Conservation (phyloP, 2,329 filamentous ascomycete genomes). For the Conoideocrella luteorostrata region DNA sequence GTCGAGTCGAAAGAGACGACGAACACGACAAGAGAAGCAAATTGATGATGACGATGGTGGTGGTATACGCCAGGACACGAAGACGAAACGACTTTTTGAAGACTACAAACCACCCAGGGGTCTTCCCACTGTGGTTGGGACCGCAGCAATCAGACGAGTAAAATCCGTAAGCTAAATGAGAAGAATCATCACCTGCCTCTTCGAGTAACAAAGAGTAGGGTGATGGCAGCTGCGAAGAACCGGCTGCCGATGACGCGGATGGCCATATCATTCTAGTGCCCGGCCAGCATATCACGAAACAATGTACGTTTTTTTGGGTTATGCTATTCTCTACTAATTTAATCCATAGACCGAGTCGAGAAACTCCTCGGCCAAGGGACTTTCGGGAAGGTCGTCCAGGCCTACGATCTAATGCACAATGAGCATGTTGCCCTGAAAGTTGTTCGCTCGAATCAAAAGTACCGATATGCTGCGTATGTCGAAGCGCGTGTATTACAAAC, state of each 20-base stretch:
- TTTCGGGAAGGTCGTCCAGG: constrained; percentile 96
- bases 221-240: constrained; percentile 11
- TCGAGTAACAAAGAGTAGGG: neutral
- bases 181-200: constrained; percentile 11
- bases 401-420: constrained; percentile 69
- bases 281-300: constrained; percentile 76
- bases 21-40: too few relatives aligned
- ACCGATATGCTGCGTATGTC: constrained; percentile 91
- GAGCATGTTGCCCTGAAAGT: constrained; percentile 91
- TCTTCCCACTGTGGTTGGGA: too few relatives aligned
- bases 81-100: too few relatives aligned
- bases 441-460: constrained; percentile 96
- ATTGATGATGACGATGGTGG: too few relatives aligned
- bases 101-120: too few relatives aligned
- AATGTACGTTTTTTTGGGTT: constrained; percentile 62
- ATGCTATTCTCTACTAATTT: neutral
- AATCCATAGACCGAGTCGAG: constrained; percentile 59
- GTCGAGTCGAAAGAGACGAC: too few relatives aligned
- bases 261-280: constrained; percentile 93
- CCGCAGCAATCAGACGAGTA: too few relatives aligned
- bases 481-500: constrained; percentile 90
- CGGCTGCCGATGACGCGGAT: constrained; percentile 79
- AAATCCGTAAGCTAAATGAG: too few relatives aligned
- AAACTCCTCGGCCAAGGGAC: constrained; percentile 92
- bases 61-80: too few relatives aligned